Evolutionary conservation across 768 basidiomycete species (phyloP), one percentile per base, ranked within the genome.

Genomic region (Suillus bovinus): DNA sequence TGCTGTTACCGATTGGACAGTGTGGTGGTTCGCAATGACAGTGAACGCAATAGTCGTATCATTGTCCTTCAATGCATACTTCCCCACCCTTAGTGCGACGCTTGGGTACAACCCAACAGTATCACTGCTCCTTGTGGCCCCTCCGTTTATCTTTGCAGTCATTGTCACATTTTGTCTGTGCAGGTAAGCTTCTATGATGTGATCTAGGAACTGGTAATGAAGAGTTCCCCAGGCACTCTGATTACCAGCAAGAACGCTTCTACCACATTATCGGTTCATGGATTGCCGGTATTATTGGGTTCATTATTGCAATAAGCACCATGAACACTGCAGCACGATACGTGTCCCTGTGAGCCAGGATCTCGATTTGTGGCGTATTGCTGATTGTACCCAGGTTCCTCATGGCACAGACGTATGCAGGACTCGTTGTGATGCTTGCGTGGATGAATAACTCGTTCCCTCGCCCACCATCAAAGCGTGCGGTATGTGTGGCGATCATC

Each of bases 401-500:
- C 58, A 88, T 91, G 86, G 86, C 88, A 4, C 85, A 87, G 67
- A 84, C 85, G 4, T 89, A 90, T 68, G 82, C 87, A 5, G 91
- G 84, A 9, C 88, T 88, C 72, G 85, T 93, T 66, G 82, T 82
- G 64, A 86, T 90, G 68, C 66, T 74, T 65, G 76, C 81, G 22
- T 83, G 83, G 84, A 77, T 84, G 64, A 80, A 77, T 60, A 83
- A 80, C 67, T 80, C 81, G 29, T 80, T 96, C 74, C 86, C 91
- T 41, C 85, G 88, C 22, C 88, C 94, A 9, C 86, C 93, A 1
- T 86, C 88, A 38, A 96, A 95, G 74, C 87, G 94, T 24, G 91
- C 93, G 3, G 89, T 94, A 22, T 88, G 87, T 20, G 79, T 96
- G 50, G 91, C 93, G 1, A 75, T 91, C 62, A 85, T 94, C 69